A percentile compares a stretch with the other conserved stretches of the same genome.
These are phyloP conservation scores for Ceratorhiza oryzae-sativae DNA, from an alignment of 1,284 basidiomycete genomes.

Conservation along the genomic window DNA sequence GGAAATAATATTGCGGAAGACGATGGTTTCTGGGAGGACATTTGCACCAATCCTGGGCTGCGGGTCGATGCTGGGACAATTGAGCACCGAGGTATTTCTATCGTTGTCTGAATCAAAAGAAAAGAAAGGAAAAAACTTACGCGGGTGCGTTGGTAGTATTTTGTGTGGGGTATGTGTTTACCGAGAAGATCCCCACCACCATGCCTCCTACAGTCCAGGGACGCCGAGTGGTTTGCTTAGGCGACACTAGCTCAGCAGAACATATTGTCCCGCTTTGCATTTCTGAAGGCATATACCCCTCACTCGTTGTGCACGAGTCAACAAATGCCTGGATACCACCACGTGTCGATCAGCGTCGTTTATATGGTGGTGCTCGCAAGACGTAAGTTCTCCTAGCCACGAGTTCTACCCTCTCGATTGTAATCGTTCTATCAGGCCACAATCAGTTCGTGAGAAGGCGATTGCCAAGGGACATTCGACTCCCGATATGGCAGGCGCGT, in stretches of 20 bases:
- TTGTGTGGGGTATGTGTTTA: constrained; percentile 82
- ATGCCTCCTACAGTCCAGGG: constrained; percentile 59
- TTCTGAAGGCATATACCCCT: constrained; percentile 29
- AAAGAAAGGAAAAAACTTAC: background rate
- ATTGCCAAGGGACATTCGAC: constrained; percentile 82
- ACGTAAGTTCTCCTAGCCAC: constrained; percentile 2
- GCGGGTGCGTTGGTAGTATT: constrained; percentile 62
- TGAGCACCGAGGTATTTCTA: constrained; percentile 71
- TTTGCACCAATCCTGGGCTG: constrained; percentile 59
- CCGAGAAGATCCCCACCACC: constrained; percentile 72
- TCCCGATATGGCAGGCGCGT: constrained; percentile 80
- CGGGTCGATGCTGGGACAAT: constrained; percentile 81
- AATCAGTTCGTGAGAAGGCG: constrained; percentile 64
- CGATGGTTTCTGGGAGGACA: constrained; percentile 74
- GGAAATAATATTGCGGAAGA: constrained; percentile 71
- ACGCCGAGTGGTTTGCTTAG: constrained; percentile 77
- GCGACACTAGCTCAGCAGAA: constrained; percentile 75
- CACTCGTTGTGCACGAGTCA: constrained; percentile 74
- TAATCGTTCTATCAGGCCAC: constrained; percentile 2
- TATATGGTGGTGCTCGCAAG: constrained; percentile 53
- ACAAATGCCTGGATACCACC: constrained; percentile 80
- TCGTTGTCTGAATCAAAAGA: constrained; percentile 6
- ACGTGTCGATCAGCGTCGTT: constrained; percentile 56
- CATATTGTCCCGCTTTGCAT: constrained; percentile 65
- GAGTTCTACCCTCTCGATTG: background rate